Evolutionary conservation across 2,329 filamentous ascomycete genomes (phyloP).

Genomic region (Cladophialophora yegresii): DNA sequence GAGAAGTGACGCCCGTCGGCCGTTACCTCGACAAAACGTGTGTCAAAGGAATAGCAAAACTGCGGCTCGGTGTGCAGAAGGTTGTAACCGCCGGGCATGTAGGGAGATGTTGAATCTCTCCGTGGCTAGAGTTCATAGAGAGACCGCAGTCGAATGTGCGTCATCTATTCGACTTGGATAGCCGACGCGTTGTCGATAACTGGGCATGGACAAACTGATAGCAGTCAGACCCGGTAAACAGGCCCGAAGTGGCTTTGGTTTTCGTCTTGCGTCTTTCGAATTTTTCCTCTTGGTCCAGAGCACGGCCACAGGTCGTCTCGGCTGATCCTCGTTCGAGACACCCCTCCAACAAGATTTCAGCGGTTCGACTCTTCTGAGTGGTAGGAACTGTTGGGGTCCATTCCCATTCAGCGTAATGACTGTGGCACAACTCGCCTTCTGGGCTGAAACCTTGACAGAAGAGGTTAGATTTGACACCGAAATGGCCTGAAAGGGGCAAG

Average conservation of each 20-base stretch:
- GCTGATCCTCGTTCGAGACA: constrained; percentile 18
- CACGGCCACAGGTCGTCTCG: constrained; percentile 16
- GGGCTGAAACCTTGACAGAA: constrained; percentile 27
- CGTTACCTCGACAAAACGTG: background rate
- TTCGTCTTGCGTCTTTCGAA: background rate
- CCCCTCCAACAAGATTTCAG: constrained; percentile 15
- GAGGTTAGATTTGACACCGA: constrained; percentile 17
- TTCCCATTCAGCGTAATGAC: constrained; percentile 17
- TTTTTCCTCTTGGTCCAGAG: background rate
- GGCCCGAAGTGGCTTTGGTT: background rate
- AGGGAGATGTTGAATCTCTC: background rate
- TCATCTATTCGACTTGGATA: background rate
- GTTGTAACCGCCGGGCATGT: background rate
- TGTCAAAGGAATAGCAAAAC: background rate
- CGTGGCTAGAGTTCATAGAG: background rate
- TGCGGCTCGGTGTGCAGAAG: background rate
- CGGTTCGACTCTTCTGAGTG: background rate
- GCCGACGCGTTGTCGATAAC: background rate
- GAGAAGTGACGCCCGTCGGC: background rate
- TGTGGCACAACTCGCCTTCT: constrained; percentile 29
- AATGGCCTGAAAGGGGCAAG: constrained; percentile 23
- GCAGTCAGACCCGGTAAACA: background rate
- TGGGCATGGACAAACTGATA: background rate
- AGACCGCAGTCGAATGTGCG: background rate
- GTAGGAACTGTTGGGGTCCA: constrained; percentile 3